Evolutionary conservation across 768 basidiomycete species (phyloP), one percentile per base, ranked within the genome.

Genomic region (Trichaptum fuscoviolaceum): DNA sequence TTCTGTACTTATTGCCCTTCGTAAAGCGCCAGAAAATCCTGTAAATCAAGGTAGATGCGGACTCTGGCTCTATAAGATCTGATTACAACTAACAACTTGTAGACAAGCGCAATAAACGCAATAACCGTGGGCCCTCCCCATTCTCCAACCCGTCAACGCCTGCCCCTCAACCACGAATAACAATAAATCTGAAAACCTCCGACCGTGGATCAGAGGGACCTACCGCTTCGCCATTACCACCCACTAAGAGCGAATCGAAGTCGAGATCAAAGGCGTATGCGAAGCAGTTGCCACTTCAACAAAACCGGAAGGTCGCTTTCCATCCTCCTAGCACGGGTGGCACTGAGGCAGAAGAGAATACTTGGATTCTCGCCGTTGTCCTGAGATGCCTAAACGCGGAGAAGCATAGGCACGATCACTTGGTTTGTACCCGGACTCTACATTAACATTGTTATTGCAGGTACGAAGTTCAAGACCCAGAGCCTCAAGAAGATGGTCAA

Each of bases 381-480:
- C 88, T 84, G 9, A 86, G 81, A 69, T 90, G 85, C 72, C 83
- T 92, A 58, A 87, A 86, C 64, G 83, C 84, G 61, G 60, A 25
- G 24, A 66, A 58, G 57, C 35, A 34, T 52, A 63, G 10, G 60
- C 58, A 36, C 20, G 57, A 61, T 9, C 59, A 1, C 2, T 17
- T 9, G 59, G 10, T 15, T 24, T 5, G 25, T 12, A 17, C 24
- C 24, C 25, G 3, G 3, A 3, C 23, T 61, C 17, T 15, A 34
- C 2, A 20, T 63, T 25, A 17, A 25, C 23, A 12, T 2, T 62
- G 35, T 35, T 63, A 35, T 9, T 57, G 17, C 67, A 93, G 91
- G 69, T 94, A 94, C 69, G 91, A 93, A 75, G 93, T 95, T 0
- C 90, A 92, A 75, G 93, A 94, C 72, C 87, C 85, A 52, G 92